Conservation (phyloP, 2,329 filamentous ascomycete species). For the Elsinoe batatas region DNA sequence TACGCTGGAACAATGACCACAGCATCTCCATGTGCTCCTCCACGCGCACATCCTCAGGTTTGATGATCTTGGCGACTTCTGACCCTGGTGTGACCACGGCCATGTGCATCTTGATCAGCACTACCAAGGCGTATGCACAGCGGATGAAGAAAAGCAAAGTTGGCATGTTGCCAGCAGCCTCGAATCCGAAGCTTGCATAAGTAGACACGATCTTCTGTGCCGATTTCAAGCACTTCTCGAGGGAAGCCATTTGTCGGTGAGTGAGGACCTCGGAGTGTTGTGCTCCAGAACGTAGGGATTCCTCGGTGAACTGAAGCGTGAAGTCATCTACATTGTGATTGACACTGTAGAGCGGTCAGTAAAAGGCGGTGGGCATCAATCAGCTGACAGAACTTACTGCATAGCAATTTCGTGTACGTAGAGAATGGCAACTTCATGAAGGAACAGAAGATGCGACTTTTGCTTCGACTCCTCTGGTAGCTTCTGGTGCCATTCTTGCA, state of each 20-base stretch:
- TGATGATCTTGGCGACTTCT: conserved; percentile 35
- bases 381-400: conserved; percentile 30
- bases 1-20: conserved; percentile 26
- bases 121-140: conserved; percentile 47
- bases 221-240: conserved; percentile 37
- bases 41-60: conserved; percentile 19
- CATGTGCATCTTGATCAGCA: conserved; percentile 52
- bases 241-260: conserved; percentile 37
- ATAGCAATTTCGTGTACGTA: conserved; percentile 44
- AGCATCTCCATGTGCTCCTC: conserved; percentile 21
- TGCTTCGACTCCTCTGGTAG: conserved; percentile 30
- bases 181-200: conserved; percentile 40
- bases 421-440: conserved; percentile 39
- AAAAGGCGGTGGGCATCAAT: not conserved
- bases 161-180: conserved; percentile 34
- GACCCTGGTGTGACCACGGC: conserved; percentile 39
- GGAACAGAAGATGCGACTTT: conserved; percentile 31
- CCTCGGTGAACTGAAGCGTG: conserved; percentile 34
- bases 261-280: conserved; percentile 35
- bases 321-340: conserved; percentile 34
- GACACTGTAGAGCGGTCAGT: not conserved
- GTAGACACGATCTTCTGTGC: conserved; percentile 40
- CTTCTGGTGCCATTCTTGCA: conserved; percentile 39
- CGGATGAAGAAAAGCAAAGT: conserved; percentile 41
- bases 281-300: conserved; percentile 30